Evolutionary conservation across 768 basidiomycete species (phyloP).

Genomic region (Cystoderma amianthinum): DNA sequence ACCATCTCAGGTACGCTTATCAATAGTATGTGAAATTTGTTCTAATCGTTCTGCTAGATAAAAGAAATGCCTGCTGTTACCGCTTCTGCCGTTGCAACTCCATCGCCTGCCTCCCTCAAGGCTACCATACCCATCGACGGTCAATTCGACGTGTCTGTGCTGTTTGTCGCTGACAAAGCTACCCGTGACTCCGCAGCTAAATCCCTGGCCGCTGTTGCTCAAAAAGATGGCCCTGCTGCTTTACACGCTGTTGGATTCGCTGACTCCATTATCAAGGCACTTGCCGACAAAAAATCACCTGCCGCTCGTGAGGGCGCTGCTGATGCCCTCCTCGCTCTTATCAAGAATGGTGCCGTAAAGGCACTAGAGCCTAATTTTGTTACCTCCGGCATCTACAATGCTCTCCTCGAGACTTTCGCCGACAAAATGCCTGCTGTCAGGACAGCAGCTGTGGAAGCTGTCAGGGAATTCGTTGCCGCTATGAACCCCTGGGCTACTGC

Average conservation of each 20-base stretch:
- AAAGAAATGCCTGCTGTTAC: slow-evolving; percentile 77
- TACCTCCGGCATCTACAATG: slow-evolving; percentile 78
- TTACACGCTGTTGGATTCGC: slow-evolving; percentile 64
- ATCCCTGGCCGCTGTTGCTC: slow-evolving; percentile 61
- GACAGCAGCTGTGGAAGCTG: slow-evolving; percentile 79
- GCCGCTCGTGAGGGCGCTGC: slow-evolving; percentile 88
- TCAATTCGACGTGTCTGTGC: slow-evolving; percentile 64
- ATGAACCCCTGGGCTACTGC: slow-evolving; percentile 89
- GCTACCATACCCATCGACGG: slow-evolving; percentile 48
- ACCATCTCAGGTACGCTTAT: neutral
- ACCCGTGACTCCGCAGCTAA: slow-evolving; percentile 66
- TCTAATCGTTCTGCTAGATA: slow-evolving; percentile 27
- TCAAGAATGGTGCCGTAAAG: slow-evolving; percentile 64
- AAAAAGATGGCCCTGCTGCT: slow-evolving; percentile 81
- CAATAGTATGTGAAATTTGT: neutral
- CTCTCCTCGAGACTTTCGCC: slow-evolving; percentile 87
- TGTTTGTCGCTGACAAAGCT: slow-evolving; percentile 84
- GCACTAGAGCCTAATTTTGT: slow-evolving; percentile 88
- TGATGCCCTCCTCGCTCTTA: slow-evolving; percentile 57
- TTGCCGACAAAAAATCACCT: slow-evolving; percentile 93
- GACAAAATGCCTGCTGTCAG: slow-evolving; percentile 91
- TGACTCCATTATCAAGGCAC: slow-evolving; percentile 74
- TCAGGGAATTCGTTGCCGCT: slow-evolving; percentile 62
- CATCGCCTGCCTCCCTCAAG: slow-evolving; percentile 70
- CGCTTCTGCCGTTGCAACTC: slow-evolving; percentile 49